Evolutionary conservation across 2,329 filamentous ascomycete genomes (phyloP), one percentile per base, ranked within the genome.

Genomic region (Aspergillus japonicus): DNA sequence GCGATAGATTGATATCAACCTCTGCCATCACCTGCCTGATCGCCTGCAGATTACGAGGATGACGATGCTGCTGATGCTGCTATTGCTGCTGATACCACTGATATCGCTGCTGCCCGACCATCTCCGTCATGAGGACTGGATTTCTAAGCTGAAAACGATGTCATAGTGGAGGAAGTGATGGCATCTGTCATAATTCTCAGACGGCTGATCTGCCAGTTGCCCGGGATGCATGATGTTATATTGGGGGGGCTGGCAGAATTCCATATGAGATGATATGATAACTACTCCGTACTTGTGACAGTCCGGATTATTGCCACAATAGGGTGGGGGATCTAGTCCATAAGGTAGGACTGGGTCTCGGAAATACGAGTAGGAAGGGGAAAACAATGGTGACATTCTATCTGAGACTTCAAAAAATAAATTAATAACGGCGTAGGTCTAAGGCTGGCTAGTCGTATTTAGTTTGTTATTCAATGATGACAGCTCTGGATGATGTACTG

Each of bases 81-180:
- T 35, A 11, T 5, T 26, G 33, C 33, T 35, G 33, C 8, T 4
- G 33, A 35, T 35, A 10, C 33, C 16, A 10, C 33, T 12, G 33
- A 16, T 16, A 29, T 7, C 16, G 5, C 33, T 19, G 42, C 39
- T 19, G 42, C 47, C 44, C 42, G 53, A 55, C 33, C 42, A 35
- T 35, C 3, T 47, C 26, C 53, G 44, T 55, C 53, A 55, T 55
- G 19, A 31, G n/a, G 53, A 5, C 53, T 48, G 42, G 51, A 4
- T 12, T 47, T 29, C 42, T 26, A 33, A 26, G 19, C 42, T 48
- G 53, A 31, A 42, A 47, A 23, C 53, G 42, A 55, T 55, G 53
- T 55, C 53, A 55, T 55, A 55, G 53, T 55, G 53, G 53, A 54
- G 52, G 52, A 47, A 31, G 12, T 26, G 39, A 47, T 47, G 52